Base-by-base conservation (phyloP, 179 eudicot species). In the Monotropa hypopitys region DNA sequence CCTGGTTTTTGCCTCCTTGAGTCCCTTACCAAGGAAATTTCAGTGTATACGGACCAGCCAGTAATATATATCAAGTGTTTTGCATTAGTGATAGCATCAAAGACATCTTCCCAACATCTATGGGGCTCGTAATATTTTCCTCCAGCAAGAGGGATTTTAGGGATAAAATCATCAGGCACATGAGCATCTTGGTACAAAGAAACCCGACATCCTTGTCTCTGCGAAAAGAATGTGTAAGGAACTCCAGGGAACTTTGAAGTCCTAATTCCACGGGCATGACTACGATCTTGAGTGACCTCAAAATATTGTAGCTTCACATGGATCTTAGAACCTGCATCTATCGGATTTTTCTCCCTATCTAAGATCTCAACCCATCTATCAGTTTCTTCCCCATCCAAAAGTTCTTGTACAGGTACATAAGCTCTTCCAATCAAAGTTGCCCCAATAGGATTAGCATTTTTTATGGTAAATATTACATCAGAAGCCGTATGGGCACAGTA, bases 71-170 rank as follows among this genome's bases (percentile, higher is more conserved):
- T 83, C 42, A 92, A 59, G 80, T 92, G 90, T 69, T 83, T 86
- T 0, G 97, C 93, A 40, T 90, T 80, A 23, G 81, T 84, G 23
- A 92, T 87, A 20, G 97, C 94, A 70, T 92, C 92, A 33, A 90
- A 92, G 11, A 89, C 70, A 80, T 90, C 90, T 76, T 92, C 96
- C 97, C 97, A 92, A 42, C 96, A 89, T 30, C 90, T 89, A n/a
- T 88, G 88, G 20, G 92, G 90, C 76, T 90, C 88, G 21, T 89
- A 92, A 75, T 68, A 72, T 43, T 84, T 83, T 18, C 95, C 95
- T 23, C 88, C 88, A 23, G 90, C 76, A 32, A 92, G 90, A 42
- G 92, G 89, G 73, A 92, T 92, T 80, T 88, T 85, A 0, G 97
- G 97, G 32, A 89, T 78, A 53, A 92, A 92, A 46, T 86, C 80